These are phyloP conservation scores for Barnettozyma hawaiiensis DNA, from an alignment of 1,139 yeast species.

Conservation along the genomic window DNA sequence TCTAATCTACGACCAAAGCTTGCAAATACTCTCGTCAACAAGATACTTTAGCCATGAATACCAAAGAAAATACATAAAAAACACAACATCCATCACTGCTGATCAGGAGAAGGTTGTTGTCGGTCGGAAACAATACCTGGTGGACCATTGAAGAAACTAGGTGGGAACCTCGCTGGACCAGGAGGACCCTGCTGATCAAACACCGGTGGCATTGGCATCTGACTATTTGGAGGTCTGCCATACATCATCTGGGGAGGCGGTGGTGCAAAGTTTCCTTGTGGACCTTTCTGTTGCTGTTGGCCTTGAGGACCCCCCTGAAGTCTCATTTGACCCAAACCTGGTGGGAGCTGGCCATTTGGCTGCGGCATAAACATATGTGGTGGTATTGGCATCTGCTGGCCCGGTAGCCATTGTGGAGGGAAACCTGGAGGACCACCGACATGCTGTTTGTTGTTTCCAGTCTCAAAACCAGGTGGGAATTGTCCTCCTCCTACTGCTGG, in stretches of 20 bases:
- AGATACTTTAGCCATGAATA: no score
- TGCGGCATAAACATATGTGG: constrained; percentile 16
- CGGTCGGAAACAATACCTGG: constrained; percentile 17
- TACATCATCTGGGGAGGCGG: constrained; percentile 13
- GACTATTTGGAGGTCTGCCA: constrained; percentile 13
- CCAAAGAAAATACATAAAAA: not conserved
- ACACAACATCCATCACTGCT: not conserved
- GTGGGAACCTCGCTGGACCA: constrained; percentile 18
- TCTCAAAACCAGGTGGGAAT: constrained; percentile 19
- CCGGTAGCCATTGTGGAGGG: constrained; percentile 11
- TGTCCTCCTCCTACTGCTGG: constrained; percentile 14
- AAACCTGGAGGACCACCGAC: constrained; percentile 6
- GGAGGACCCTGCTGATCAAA: constrained; percentile 11
- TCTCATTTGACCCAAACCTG: constrained; percentile 8
- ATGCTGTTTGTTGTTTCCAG: constrained; percentile 1
- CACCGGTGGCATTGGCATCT: constrained; percentile 17
- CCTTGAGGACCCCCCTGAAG: constrained; percentile 4
- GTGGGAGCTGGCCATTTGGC: constrained; percentile 17
- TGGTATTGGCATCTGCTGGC: constrained; percentile 17
- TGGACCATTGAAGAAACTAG: constrained; percentile 20
- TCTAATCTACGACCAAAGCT: no score
- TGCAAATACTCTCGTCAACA: no score
- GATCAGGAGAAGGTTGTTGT: not conserved
- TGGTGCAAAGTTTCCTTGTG: constrained; percentile 12
- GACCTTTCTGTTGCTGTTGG: constrained; percentile 2